Evolutionary conservation across 495 filamentous ascomycete species (phyloP).

Genomic region (Apodospora peruviana): DNA sequence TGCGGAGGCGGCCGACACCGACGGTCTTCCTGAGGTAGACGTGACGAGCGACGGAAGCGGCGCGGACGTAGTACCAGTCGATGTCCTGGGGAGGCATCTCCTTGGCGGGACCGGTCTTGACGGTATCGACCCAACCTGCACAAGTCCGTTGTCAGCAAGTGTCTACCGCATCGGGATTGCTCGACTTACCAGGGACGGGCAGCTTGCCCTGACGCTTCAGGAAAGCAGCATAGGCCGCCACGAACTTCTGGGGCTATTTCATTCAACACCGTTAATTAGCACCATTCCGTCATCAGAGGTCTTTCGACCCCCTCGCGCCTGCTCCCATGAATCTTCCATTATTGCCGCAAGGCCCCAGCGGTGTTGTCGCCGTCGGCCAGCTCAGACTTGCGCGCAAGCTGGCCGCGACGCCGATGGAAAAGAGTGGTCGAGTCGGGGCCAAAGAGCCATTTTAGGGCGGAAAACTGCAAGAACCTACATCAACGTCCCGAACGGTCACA

Average conservation of each 20-base stretch:
- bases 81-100: slow-evolving; percentile 95
- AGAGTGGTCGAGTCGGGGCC: slow-evolving; percentile 4
- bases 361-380: slow-evolving; percentile 23
- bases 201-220: slow-evolving; percentile 99
- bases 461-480: slow-evolving; percentile 57
- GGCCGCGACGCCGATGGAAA: slow-evolving; percentile 10
- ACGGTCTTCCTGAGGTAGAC: slow-evolving; percentile 99
- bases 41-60: slow-evolving; percentile 92
- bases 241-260: slow-evolving; percentile 84
- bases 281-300: slow-evolving; percentile 56
- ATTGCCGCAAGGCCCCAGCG: slow-evolving; percentile 18
- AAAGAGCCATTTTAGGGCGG: slow-evolving; percentile 5
- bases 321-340: slow-evolving; percentile 31
- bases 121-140: slow-evolving; percentile 93
- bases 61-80: slow-evolving; percentile 99
- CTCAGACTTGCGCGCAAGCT: slow-evolving; percentile 8
- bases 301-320: slow-evolving; percentile 55
- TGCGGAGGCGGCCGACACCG: slow-evolving; percentile 80
- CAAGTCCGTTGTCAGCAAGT: slow-evolving; percentile 5
- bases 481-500: slow-evolving; percentile 84
- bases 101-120: slow-evolving; percentile 93
- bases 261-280: slow-evolving; percentile 43
- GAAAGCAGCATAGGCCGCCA: slow-evolving; percentile 90
- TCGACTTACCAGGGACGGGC: slow-evolving; percentile 75
- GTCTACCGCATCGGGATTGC: not conserved